phyloP scores from a whole-genome alignment of 176 grass and related monocot genomes.

The Miscanthus lutarioriparius region DNA sequence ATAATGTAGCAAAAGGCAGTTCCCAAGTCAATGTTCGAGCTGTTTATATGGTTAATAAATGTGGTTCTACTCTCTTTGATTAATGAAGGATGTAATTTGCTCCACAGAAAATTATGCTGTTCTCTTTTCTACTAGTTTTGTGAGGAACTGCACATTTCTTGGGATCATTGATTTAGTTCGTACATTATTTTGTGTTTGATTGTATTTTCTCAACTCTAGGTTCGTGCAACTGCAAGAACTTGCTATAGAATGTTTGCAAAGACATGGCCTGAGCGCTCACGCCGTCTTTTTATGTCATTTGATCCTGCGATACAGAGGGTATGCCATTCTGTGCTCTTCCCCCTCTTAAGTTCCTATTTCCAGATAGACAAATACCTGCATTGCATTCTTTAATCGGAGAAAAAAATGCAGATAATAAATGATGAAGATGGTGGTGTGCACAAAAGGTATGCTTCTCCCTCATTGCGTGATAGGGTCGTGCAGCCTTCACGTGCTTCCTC shows the following conservation, averaged over 20 bases:
- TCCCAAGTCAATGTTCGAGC: background rate
- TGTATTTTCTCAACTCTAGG: conserved; percentile 49
- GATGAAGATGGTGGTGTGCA: conserved; percentile 97
- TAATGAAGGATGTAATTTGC: background rate
- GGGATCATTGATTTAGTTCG: background rate
- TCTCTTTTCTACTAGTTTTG: conserved; percentile 13
- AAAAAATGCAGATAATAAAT: conserved; percentile 76
- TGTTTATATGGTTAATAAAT: conserved; percentile 20
- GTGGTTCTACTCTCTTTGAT: background rate
- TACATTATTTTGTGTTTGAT: conserved; percentile 27
- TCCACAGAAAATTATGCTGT: background rate
- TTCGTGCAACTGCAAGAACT: conserved; percentile 86
- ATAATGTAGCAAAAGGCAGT: conserved; percentile 10
- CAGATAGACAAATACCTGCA: background rate
- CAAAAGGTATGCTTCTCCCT: conserved; percentile 92
- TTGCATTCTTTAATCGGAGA: conserved; percentile 18
- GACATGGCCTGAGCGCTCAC: conserved; percentile 87
- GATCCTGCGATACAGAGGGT: conserved; percentile 96
- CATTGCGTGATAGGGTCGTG: conserved; percentile 73
- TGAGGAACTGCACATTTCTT: background rate
- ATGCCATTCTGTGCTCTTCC: conserved; percentile 24
- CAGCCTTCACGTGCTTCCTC: conserved; percentile 62
- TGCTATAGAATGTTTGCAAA: conserved; percentile 92
- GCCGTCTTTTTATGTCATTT: conserved; percentile 81
- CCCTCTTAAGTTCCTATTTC: conserved; percentile 2